Conservation (phyloP, 2,329 filamentous ascomycete genomes). For the Microsporum audouinii region DNA sequence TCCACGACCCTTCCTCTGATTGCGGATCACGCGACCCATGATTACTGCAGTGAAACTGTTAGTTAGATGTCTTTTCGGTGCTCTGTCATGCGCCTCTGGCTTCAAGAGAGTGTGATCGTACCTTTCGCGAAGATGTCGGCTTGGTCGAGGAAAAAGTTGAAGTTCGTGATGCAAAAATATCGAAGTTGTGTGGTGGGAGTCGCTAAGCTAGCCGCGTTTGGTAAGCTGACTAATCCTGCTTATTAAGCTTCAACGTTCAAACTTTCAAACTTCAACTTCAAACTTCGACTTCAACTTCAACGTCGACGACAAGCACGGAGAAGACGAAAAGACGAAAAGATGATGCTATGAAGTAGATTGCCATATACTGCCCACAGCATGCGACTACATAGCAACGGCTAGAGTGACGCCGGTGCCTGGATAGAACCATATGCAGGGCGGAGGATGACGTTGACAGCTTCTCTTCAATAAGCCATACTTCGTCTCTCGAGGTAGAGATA, state of each 20-base stretch:
- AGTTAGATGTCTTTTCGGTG: background rate
- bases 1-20: conserved; percentile 67
- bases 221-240: conserved; percentile 14
- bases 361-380: no score
- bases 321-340: no score
- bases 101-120: conserved; percentile 20
- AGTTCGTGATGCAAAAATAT: conserved; percentile 14
- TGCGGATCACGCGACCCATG: conserved; percentile 62
- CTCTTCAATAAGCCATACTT: no score
- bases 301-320: background rate
- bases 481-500: no score
- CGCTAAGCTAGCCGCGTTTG: conserved; percentile 35
- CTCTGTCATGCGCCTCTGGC: background rate
- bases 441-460: no score
- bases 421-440: no score
- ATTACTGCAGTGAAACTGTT: conserved; percentile 25
- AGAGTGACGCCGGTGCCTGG: no score
- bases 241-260: background rate
- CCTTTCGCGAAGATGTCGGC: conserved; percentile 35
- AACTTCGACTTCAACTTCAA: background rate
- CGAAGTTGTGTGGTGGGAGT: conserved; percentile 31
- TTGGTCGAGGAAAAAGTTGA: conserved; percentile 22
- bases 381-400: no score
- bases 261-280: background rate
- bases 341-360: no score